Conservation (phyloP, 2,329 filamentous ascomycete genomes). For the Talaromyces rugulosus region DNA sequence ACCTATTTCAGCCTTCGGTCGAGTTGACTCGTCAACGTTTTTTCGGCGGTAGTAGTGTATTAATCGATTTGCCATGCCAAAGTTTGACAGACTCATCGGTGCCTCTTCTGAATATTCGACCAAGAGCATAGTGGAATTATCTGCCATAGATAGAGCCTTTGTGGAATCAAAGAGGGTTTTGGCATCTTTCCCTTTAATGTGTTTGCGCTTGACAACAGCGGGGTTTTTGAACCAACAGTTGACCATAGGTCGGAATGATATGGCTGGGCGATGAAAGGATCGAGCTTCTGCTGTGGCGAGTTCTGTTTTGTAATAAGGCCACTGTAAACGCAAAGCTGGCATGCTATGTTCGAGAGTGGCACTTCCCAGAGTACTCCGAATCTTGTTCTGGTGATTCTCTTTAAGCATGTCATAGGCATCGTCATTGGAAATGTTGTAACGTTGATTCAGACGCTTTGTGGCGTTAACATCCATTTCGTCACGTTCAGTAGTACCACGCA, state of each 20-base stretch:
- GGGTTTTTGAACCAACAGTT: conserved; percentile 70
- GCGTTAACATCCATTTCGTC: conserved; percentile 66
- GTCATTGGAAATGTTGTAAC: conserved; percentile 96
- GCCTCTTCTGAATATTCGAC: conserved; percentile 96
- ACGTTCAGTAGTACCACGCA: conserved; percentile 30
- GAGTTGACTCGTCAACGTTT: conserved; percentile 68
- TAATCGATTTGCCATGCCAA: conserved; percentile 92
- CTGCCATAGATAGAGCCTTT: conserved; percentile 77
- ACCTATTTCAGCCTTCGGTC: conserved; percentile 78
- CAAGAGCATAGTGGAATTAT: conserved; percentile 82
- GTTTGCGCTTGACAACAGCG: conserved; percentile 72
- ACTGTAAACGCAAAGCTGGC: conserved; percentile 85
- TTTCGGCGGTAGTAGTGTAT: conserved; percentile 96
- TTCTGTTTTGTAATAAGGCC: conserved; percentile 92
- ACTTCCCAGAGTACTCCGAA: conserved; percentile 85
- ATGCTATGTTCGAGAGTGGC: conserved; percentile 92
- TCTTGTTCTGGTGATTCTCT: conserved; percentile 94
- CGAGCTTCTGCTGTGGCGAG: conserved; percentile 67
- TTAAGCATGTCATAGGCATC: conserved; percentile 93
- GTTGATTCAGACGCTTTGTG: conserved; percentile 67
- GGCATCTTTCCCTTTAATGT: conserved; percentile 72
- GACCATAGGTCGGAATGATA: conserved; percentile 68
- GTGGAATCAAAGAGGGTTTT: conserved; percentile 75
- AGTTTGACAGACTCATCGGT: conserved; percentile 87
- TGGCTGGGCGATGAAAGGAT: conserved; percentile 77